These are phyloP conservation scores for Hansenula lynferdii DNA, from an alignment of 1,139 yeast genomes.

Conservation along the genomic window DNA sequence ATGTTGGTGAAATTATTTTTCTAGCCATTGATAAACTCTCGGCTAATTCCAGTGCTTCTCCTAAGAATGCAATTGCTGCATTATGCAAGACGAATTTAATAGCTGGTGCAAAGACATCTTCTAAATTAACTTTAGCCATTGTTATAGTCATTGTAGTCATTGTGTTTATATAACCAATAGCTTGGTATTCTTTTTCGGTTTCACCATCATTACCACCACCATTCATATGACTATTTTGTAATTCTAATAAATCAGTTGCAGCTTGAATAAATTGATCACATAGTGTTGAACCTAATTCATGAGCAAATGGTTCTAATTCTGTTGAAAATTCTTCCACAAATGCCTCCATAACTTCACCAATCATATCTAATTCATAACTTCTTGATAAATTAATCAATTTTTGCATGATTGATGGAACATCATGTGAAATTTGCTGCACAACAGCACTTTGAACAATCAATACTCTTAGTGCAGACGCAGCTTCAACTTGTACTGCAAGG, in stretches of 20 bases:
- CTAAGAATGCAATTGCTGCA: constrained; percentile 68
- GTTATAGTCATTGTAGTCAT: constrained; percentile 82
- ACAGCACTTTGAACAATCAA: constrained; percentile 64
- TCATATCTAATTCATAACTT: constrained; percentile 79
- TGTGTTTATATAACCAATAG: constrained; percentile 80
- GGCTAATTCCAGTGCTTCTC: constrained; percentile 76
- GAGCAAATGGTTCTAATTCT: constrained; percentile 90
- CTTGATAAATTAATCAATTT: constrained; percentile 71
- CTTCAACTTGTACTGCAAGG: constrained; percentile 80
- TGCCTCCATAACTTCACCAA: constrained; percentile 90
- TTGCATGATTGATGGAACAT: constrained; percentile 80
- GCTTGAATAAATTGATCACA: constrained; percentile 74
- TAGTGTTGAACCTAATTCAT: constrained; percentile 72
- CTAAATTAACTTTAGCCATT: constrained; percentile 74
- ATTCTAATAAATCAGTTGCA: constrained; percentile 59
- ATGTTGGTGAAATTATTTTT: constrained; percentile 22
- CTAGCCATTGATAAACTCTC: constrained; percentile 27
- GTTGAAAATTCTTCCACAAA: constrained; percentile 86
- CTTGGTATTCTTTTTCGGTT: constrained; percentile 85
- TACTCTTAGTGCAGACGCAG: constrained; percentile 84
- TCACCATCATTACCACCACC: constrained; percentile 41
- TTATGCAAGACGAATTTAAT: constrained; percentile 61
- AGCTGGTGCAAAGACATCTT: constrained; percentile 68
- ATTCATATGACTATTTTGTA: constrained; percentile 25
- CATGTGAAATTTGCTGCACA: constrained; percentile 60